These are phyloP conservation scores for Pythium folliculosum DNA, from an alignment of 352 stramenopile genomes.

Conservation along the genomic window DNA sequence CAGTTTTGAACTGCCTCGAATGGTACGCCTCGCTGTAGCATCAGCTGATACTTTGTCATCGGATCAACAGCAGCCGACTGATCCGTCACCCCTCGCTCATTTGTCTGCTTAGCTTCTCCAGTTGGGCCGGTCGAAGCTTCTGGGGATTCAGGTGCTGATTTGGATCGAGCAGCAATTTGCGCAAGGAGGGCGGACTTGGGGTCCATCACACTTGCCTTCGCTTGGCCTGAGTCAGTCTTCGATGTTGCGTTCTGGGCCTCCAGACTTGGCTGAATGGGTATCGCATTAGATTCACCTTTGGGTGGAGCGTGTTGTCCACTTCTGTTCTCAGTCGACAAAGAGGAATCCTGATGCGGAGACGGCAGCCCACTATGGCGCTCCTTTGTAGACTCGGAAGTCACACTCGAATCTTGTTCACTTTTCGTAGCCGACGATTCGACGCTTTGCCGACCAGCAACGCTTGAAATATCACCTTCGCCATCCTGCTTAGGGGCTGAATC, in stretches of 20 bases:
- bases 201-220: not conserved
- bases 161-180: slow-evolving; percentile 20
- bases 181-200: slow-evolving; percentile 17
- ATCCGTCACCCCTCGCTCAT: not conserved
- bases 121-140: not conserved
- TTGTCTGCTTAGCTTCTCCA: not conserved
- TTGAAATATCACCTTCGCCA: not conserved
- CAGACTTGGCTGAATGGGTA: not conserved
- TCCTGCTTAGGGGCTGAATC: slow-evolving; percentile 21
- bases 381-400: not conserved
- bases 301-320: not conserved
- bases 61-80: not conserved
- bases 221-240: too few relatives aligned
- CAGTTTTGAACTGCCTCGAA: slow-evolving; percentile 76
- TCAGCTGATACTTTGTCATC: slow-evolving; percentile 53
- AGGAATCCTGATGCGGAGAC: not conserved
- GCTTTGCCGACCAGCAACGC: not conserved
- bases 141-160: not conserved
- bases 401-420: not conserved
- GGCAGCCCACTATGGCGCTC: too few relatives aligned
- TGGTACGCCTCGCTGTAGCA: slow-evolving; percentile 69
- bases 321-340: not conserved
- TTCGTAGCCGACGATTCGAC: not conserved
- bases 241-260: too few relatives aligned
- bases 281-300: not conserved